These are phyloP conservation scores for Monosporascus sp. DNA, from an alignment of 2,329 filamentous ascomycete species.

Conservation along the genomic window DNA sequence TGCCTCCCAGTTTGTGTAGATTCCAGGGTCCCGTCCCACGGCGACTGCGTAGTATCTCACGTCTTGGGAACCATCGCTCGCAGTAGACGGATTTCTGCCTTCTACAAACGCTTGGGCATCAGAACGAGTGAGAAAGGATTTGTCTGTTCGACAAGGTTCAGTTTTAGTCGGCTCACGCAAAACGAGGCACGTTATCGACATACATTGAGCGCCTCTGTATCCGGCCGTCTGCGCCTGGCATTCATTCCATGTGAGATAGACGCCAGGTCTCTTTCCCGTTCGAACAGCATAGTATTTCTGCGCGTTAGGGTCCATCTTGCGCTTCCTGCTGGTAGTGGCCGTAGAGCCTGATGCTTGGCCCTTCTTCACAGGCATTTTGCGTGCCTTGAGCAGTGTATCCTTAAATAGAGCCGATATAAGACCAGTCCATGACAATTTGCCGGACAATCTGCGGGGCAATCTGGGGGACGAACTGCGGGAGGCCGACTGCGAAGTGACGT, in stretches of 20 bases:
- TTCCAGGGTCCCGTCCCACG: constrained; percentile 50
- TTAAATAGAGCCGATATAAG: constrained; percentile 5
- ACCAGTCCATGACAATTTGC: constrained; percentile 18
- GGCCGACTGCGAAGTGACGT: constrained; percentile 7
- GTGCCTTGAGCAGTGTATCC: constrained; percentile 8
- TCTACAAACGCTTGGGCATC: constrained; percentile 77
- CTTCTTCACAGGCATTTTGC: constrained; percentile 21
- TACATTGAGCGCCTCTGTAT: constrained; percentile 62
- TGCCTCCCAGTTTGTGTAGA: constrained; percentile 61
- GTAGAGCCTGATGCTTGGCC: constrained; percentile 7
- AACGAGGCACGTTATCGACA: constrained; percentile 29
- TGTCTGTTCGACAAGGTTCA: constrained; percentile 49
- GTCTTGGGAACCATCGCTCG: constrained; percentile 34
- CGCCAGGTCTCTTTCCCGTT: constrained; percentile 49
- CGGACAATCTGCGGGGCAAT: no score
- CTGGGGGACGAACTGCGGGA: not conserved
- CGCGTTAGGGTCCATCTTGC: constrained; percentile 37
- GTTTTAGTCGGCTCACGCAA: constrained; percentile 1
- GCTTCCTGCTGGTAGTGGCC: constrained; percentile 34
- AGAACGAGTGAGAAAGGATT: constrained; percentile 66
- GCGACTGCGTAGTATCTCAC: constrained; percentile 57
- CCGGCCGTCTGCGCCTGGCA: constrained; percentile 56
- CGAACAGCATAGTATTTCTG: constrained; percentile 61
- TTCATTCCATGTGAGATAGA: constrained; percentile 58
- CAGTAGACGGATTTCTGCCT: constrained; percentile 45